Base-by-base conservation (phyloP, 2,329 filamentous ascomycete species). In the Aspergillus vadensis region DNA sequence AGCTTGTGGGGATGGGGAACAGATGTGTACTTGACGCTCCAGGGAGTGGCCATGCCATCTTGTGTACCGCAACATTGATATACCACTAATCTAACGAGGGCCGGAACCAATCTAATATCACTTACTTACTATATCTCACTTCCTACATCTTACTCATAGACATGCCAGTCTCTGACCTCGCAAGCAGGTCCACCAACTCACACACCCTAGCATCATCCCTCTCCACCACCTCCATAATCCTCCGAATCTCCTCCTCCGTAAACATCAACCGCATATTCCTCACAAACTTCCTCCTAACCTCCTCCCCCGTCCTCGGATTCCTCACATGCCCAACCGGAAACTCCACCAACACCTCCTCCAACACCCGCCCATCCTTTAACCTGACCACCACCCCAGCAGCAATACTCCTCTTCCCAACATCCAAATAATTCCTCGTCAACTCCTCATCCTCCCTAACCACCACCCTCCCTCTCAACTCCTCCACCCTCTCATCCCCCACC, bases 1-100 rank as follows among this genome's bases (percentile, higher is more conserved):
- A 97, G 92, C 74, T 78, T 98, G 50, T 95, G 92, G 81, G 94
- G 95, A 4, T 99, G 95, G 95, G 95, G 88, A 0, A 88, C 86
- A 3, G 86, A 89, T 77, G 86, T 88, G 1, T 89, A 88, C 74
- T 73, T 89, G 57, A 87, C 83, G 54, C 68, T 88, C 64, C 80
- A 85, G 65, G 86, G 86, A 0, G 85, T 88, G 57, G 86, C 85
- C 0, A 84, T 44, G 41, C 19, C 21, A 21, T 44, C 41, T 43
- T 43, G 39, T 6, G n/a, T 43, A 17, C 17, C 19, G 41, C 41
- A 36, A 36, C 30, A 36, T 36, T 36, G 30, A 36, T 36, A 36
- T 36, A 36, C 12, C 30, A 36, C 30, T 44, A 43, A 43, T 43
- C 9, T 19, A 19, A 10, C n/a, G 12, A 14, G 41, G 41, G 15